Evolutionary conservation across 2,329 filamentous ascomycete species (phyloP).

Genomic region (Cordyceps tenuipes): DNA sequence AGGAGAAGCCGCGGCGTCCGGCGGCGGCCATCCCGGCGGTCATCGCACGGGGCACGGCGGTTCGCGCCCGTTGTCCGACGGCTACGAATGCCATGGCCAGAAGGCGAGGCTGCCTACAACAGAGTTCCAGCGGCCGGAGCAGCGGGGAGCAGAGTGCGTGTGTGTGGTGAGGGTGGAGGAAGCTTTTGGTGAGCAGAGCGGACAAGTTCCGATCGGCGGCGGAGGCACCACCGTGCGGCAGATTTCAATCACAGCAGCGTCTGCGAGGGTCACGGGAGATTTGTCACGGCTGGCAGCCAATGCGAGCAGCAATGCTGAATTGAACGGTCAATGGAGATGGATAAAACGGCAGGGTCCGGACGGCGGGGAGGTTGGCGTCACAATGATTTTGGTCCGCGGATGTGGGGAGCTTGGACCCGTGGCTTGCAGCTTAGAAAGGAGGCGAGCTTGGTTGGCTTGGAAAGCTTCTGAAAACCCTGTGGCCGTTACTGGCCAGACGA

Average conservation of each 20-base stretch:
- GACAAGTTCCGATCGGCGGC: neutral
- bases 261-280: neutral
- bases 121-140: conserved; percentile 5
- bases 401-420: conserved; percentile 21
- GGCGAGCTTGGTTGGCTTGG: neutral
- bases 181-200: neutral
- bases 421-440: neutral
- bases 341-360: neutral
- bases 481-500: neutral
- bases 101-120: neutral
- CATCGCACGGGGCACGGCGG: conserved; percentile 28
- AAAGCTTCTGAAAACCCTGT: neutral
- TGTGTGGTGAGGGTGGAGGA: too few species aligned
- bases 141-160: conserved; percentile 5
- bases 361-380: conserved; percentile 8
- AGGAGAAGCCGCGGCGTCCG: conserved; percentile 47
- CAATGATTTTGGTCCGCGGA: neutral
- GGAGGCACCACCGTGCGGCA: neutral
- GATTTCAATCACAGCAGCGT: neutral
- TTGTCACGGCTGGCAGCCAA: neutral
- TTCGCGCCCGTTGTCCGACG: conserved; percentile 36
- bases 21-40: conserved; percentile 22
- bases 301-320: neutral
- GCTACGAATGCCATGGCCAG: conserved; percentile 34
- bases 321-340: neutral